Evolutionary conservation across 2,329 filamentous ascomycete species (phyloP).

Genomic region (Sarocladium brachiariae): DNA sequence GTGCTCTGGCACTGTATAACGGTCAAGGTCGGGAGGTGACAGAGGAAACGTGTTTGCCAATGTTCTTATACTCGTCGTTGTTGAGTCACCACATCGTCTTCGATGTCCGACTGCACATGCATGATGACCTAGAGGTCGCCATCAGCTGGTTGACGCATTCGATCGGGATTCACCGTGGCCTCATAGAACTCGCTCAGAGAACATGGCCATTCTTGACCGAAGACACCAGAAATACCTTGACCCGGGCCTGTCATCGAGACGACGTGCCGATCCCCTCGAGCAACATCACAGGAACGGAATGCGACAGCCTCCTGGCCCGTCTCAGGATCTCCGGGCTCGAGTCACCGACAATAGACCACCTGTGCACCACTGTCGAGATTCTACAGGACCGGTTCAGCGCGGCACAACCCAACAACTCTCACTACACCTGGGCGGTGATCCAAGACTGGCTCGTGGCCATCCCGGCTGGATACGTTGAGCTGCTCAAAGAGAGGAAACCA

Average conservation of each 20-base stretch:
- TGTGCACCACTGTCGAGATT: constrained; percentile 17
- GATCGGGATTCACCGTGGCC: constrained; percentile 26
- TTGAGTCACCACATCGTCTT: constrained; percentile 33
- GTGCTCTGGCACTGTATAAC: constrained; percentile 23
- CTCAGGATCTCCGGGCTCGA: constrained; percentile 16
- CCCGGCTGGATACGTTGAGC: constrained; percentile 21
- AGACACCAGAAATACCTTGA: not conserved
- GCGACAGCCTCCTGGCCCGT: constrained; percentile 9
- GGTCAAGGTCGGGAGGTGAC: constrained; percentile 10
- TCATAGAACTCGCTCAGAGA: constrained; percentile 23
- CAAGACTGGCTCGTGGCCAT: constrained; percentile 12
- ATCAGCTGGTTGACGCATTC: constrained; percentile 24
- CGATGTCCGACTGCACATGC: constrained; percentile 20
- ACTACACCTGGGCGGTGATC: constrained; percentile 12
- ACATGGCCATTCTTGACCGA: constrained; percentile 15
- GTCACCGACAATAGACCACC: constrained; percentile 13
- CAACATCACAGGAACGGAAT: not conserved
- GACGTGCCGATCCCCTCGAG: not conserved
- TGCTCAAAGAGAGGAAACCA: constrained; percentile 26
- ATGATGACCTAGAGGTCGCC: constrained; percentile 21
- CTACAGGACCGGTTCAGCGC: constrained; percentile 25
- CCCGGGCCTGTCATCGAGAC: not conserved
- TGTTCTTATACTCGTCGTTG: constrained; percentile 27
- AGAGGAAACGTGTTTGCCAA: constrained; percentile 20
- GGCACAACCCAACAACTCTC: not conserved